Evolutionary conservation across 768 basidiomycete genomes (phyloP).

Genomic region (Naganishia vaughanmartiniae): DNA sequence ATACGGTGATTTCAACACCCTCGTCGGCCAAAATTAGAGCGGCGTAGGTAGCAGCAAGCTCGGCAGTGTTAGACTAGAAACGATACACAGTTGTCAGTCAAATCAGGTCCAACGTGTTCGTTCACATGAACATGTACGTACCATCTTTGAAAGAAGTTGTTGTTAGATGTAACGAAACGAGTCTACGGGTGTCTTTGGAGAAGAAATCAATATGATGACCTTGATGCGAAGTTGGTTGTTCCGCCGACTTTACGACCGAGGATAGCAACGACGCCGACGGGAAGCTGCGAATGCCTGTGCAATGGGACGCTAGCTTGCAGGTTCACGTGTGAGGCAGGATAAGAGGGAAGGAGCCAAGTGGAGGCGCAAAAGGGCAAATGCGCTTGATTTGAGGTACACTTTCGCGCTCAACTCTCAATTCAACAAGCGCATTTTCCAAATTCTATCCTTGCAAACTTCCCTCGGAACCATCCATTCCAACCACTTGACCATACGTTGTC

Average conservation of each 20-base stretch:
- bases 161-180: slow-evolving; percentile 29
- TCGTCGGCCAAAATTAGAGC: slow-evolving; percentile 98
- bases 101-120: background rate
- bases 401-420: background rate
- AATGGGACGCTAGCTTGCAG: background rate
- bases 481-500: background rate
- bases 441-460: background rate
- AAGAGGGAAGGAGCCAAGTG: background rate
- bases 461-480: background rate
- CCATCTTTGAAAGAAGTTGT: slow-evolving; percentile 30
- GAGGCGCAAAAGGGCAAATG: background rate
- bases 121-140: background rate
- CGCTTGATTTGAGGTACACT: slow-evolving; percentile 22
- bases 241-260: slow-evolving; percentile 10
- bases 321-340: background rate
- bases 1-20: slow-evolving; percentile 90
- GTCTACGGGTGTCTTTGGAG: slow-evolving; percentile 32
- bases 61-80: slow-evolving; percentile 53
- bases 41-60: slow-evolving; percentile 93
- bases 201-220: background rate
- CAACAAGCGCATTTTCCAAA: background rate
- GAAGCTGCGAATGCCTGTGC: background rate
- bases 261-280: background rate
- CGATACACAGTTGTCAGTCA: background rate
- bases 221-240: background rate